These are phyloP conservation scores for Tanacetum coccineum DNA, from an alignment of 129 eudicot species.

Conservation along the genomic window DNA sequence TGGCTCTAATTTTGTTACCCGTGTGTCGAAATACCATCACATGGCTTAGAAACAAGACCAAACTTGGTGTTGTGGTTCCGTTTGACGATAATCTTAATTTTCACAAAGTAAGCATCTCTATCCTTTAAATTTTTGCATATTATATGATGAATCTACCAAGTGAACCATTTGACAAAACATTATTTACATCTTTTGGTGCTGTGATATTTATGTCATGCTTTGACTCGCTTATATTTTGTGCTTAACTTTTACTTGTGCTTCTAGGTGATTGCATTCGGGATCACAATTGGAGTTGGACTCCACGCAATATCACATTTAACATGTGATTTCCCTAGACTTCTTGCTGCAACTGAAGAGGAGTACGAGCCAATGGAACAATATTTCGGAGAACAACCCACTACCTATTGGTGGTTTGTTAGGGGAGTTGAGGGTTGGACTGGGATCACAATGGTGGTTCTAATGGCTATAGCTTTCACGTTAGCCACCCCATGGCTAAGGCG, in stretches of 20 bases:
- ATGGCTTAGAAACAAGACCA: constrained; percentile 57
- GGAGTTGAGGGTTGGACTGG: constrained; percentile 55
- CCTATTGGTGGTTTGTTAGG: constrained; percentile 50
- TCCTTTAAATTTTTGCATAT: neutral
- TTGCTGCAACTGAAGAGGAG: constrained; percentile 41
- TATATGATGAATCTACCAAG: neutral
- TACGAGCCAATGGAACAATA: constrained; percentile 40
- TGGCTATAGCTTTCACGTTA: constrained; percentile 53
- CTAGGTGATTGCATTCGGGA: constrained; percentile 49
- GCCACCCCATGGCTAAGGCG: constrained; percentile 60
- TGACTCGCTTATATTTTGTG: neutral
- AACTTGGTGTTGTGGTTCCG: constrained; percentile 43
- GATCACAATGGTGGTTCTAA: constrained; percentile 46
- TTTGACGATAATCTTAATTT: constrained; percentile 65
- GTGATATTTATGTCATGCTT: neutral
- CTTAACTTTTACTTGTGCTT: neutral
- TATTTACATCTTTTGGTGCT: no score
- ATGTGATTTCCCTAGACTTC: constrained; percentile 60
- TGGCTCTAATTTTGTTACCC: constrained; percentile 62
- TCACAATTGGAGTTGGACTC: constrained; percentile 44
- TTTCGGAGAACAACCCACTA: constrained; percentile 45
- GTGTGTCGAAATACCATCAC: constrained; percentile 65
- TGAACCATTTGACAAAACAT: no score
- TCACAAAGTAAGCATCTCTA: constrained; percentile 40
- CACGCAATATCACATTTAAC: constrained; percentile 52